Evolutionary conservation across 805 yeast species (phyloP), one percentile per base, ranked within the genome.

Genomic region (Wickerhamiella parazyma): DNA sequence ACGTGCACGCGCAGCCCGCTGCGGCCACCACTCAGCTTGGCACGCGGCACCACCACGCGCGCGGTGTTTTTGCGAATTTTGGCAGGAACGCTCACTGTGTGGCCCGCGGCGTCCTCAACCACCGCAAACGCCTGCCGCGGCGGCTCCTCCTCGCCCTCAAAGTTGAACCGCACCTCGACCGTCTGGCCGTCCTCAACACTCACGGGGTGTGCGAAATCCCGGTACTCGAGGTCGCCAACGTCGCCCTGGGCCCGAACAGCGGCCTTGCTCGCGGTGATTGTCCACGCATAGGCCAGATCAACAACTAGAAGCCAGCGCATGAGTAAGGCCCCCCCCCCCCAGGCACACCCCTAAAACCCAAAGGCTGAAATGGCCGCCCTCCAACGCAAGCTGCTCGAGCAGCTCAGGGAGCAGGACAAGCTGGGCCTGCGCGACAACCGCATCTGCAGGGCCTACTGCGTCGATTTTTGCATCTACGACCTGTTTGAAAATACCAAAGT

Each of bases 391-490:
- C 71, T 75, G 40, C 63, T 86, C 22, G 91, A 82, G 57, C 86
- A 80, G 67, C 69, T 86, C 8, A 66, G 70, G 31, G 55, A 50
- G 25, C 56, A 47, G 46, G 51, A 38, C 43, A 48, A 39, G 45
- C 49, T 38, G 46, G 40, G 41, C 11, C 58, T 78, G 41, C 61
- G 63, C 28, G 78, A 76, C 42, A 69, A 75, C 11, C 66, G 74
- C 36, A 76, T 85, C 6, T 87, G 97, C 61, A 81, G 80, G 57
- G 68, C 81, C 16, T 87, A 78, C 57, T 59, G 87, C n/a, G 83
- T 84, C 12, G 95, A 91, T 0, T 71, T 73, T 7, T 87, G 97
- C 53, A 89, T 94, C 0, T 78, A 81, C 58, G 95, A 86, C 49
- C 59, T 86, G 38, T 82, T 87, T 55, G 69, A 70, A 10, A 83